Evolutionary conservation across 2,329 filamentous ascomycete species (phyloP), one percentile per base, ranked within the genome.

Genomic region (Gnomoniopsis smithogilvyi): DNA sequence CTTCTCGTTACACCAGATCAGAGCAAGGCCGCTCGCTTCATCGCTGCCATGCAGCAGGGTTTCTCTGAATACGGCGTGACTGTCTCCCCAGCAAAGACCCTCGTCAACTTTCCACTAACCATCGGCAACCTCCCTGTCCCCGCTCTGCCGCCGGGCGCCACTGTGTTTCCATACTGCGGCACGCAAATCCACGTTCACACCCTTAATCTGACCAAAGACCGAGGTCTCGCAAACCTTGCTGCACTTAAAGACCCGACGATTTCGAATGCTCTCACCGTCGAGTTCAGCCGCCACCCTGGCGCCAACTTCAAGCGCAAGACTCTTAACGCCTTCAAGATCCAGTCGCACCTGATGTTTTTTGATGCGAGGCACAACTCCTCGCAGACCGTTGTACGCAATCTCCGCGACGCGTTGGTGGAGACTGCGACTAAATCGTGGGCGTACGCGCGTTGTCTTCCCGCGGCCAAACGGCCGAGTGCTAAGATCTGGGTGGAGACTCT

Each of bases 111-210:
- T 69, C 83, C 89, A 21, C 76, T 89, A 51, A 69, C 69, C 0
- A 74, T 92, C 45, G n/a, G 4, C 33, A 85, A 80, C 0, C 68
- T 70, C 8, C 71, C 75, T 33, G 80, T 90, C 43, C 76, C 78
- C 3, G 78, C 80, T 43, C 67, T 84, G 43, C 66, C 71, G 1
- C 67, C 65, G 0, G 70, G 67, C 4, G 59, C 51, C 66, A 2
- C 46, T 22, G 65, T 64, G n/a, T 98, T 99, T 70, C 92, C 94
- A 0, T 99, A 96, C 72, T 98, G 95, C 68, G 95, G 95, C 43
- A 84, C 85, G 46, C 72, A 85, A 17, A 92, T 99, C 65, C 78
- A 96, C 68, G 90, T 86, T 19, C 75, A 74, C 54, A 92, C 89
- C 0, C 76, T 99, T 30, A 86, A 92, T 62, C 82, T 98, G 51